Conservation (phyloP, 2,329 filamentous ascomycete species). For the Cladosporium sp. region DNA sequence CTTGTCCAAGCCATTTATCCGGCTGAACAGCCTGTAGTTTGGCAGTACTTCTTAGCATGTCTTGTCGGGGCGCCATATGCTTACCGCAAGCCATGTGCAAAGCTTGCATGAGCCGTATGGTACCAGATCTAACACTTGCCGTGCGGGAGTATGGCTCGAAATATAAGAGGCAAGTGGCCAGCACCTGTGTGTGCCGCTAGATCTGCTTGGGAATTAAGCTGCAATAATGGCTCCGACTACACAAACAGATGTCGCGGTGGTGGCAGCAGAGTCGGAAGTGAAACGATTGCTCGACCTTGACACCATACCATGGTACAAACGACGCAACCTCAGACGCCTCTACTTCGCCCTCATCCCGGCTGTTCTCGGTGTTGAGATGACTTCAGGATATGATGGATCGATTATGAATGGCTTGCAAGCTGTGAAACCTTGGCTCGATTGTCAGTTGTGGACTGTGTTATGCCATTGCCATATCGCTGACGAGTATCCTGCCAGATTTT, state of each 20-base stretch:
- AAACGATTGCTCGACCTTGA: constrained; percentile 15
- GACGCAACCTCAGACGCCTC: constrained; percentile 13
- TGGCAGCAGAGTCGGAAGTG: constrained; percentile 17
- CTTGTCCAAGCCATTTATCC: neutral
- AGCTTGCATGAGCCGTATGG: neutral
- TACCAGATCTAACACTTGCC: neutral
- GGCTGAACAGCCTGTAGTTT: neutral
- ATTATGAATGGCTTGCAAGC: constrained; percentile 12
- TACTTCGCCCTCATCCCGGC: constrained; percentile 15
- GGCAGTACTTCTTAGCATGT: constrained; percentile 1
- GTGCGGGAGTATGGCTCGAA: neutral
- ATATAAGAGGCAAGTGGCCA: neutral
- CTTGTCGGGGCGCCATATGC: neutral
- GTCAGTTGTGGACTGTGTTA: neutral
- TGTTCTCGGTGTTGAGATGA: constrained; percentile 16
- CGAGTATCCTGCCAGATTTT: too few species aligned
- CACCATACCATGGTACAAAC: constrained; percentile 16
- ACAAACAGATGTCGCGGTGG: constrained; percentile 14
- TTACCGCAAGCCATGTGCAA: neutral
- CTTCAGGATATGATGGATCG: constrained; percentile 13
- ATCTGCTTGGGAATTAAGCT: neutral
- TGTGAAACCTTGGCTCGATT: constrained; percentile 12
- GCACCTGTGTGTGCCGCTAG: neutral
- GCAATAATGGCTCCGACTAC: neutral
- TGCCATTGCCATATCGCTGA: too few species aligned